Percentiles rank a stretch among this genome's conserved stretches.
phyloP scores from a whole-genome alignment of 495 filamentous ascomycete genomes.

The Podospora conica region DNA sequence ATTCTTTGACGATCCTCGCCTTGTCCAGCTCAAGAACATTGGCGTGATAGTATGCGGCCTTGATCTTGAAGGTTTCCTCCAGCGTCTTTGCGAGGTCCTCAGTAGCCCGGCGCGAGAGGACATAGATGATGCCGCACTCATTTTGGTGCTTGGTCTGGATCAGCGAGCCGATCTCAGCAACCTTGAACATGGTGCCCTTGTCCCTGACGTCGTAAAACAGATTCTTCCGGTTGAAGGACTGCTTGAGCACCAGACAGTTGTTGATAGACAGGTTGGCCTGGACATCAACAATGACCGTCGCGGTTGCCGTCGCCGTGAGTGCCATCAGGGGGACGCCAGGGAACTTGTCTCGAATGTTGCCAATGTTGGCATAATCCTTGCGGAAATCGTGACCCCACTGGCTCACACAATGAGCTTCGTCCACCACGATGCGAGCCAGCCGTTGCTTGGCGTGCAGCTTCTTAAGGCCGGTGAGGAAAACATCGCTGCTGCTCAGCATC shows the following conservation, averaged over 20 bases:
- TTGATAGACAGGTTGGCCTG: slow-evolving; percentile 80
- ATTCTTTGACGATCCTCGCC: slow-evolving; percentile 61
- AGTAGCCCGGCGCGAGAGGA: slow-evolving; percentile 75
- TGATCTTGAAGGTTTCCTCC: slow-evolving; percentile 52
- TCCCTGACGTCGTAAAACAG: slow-evolving; percentile 73
- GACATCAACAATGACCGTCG: slow-evolving; percentile 85
- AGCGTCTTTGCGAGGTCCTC: slow-evolving; percentile 72
- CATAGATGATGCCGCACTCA: slow-evolving; percentile 91
- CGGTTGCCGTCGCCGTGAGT: slow-evolving; percentile 88
- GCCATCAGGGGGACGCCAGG: slow-evolving; percentile 85
- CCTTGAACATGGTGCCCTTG: slow-evolving; percentile 43
- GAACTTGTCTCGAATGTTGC: slow-evolving; percentile 59
- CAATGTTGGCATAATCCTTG: slow-evolving; percentile 87
- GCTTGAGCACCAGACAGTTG: slow-evolving; percentile 67
- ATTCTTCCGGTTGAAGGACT: slow-evolving; percentile 94
- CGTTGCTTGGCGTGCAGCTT: slow-evolving; percentile 56
- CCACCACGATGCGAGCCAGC: slow-evolving; percentile 88
- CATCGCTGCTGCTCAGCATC: slow-evolving; percentile 77
- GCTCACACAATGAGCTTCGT: slow-evolving; percentile 97
- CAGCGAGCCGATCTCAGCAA: slow-evolving; percentile 61
- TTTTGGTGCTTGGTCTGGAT: slow-evolving; percentile 61
- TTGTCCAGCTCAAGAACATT: slow-evolving; percentile 60
- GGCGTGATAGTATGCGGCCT: slow-evolving; percentile 82
- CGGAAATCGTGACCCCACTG: slow-evolving; percentile 99
- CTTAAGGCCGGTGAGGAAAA: slow-evolving; percentile 54